Evolutionary conservation across 2,329 filamentous ascomycete genomes (phyloP).

Genomic region (Cladophialophora chaetospira): DNA sequence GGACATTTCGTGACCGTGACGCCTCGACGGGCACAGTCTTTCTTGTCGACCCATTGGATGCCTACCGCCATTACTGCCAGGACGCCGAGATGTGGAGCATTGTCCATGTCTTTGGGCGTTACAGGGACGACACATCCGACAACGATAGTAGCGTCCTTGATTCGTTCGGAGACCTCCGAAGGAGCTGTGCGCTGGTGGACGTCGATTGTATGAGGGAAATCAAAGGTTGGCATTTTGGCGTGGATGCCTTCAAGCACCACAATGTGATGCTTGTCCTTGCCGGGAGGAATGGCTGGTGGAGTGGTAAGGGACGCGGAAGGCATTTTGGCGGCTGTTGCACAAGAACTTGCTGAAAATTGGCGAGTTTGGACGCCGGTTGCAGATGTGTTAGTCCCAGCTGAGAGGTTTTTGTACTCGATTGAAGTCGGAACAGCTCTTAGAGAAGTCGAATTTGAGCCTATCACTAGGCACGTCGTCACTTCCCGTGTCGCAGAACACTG

Average conservation of each 20-base stretch:
- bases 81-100: slow-evolving; percentile 47
- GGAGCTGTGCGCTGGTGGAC: slow-evolving; percentile 41
- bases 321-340: background rate
- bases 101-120: slow-evolving; percentile 44
- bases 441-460: too few relatives aligned
- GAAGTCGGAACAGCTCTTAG: too few relatives aligned
- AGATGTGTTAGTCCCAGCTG: background rate
- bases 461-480: too few relatives aligned
- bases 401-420: too few relatives aligned
- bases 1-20: slow-evolving; percentile 52
- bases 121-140: slow-evolving; percentile 47
- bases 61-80: slow-evolving; percentile 52
- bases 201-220: slow-evolving; percentile 48
- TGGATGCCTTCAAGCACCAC: slow-evolving; percentile 52
- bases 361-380: background rate
- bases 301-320: background rate
- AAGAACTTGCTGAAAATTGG: background rate
- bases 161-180: slow-evolving; percentile 43
- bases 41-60: slow-evolving; percentile 50
- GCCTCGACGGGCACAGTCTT: slow-evolving; percentile 45
- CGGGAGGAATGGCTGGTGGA: slow-evolving; percentile 29
- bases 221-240: slow-evolving; percentile 42
- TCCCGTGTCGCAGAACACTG: too few relatives aligned
- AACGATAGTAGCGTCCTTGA: slow-evolving; percentile 51
- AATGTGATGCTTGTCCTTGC: slow-evolving; percentile 46